Conservation (phyloP, 1,139 yeast species). For the Suhomyces bokatorum region DNA sequence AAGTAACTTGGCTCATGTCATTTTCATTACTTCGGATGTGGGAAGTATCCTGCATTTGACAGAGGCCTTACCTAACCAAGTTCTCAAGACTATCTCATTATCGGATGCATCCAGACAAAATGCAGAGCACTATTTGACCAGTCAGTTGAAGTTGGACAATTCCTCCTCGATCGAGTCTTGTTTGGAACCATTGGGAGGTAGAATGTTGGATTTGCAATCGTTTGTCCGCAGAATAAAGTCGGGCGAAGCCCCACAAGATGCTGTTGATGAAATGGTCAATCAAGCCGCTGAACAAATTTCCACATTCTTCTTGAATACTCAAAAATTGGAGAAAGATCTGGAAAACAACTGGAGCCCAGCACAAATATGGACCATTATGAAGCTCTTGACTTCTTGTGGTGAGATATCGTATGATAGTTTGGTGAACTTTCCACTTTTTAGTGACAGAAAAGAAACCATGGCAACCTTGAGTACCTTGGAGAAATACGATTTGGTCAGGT, state of each 20-base stretch:
- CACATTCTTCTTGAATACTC: constrained; percentile 67
- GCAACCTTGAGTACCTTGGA: constrained; percentile 69
- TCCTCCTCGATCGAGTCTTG: constrained; percentile 49
- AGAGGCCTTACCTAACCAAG: constrained; percentile 79
- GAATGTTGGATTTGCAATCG: constrained; percentile 91
- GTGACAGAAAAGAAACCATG: constrained; percentile 50
- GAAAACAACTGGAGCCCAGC: constrained; percentile 63
- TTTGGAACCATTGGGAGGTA: constrained; percentile 82
- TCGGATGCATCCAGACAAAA: constrained; percentile 79
- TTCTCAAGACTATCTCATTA: constrained; percentile 70
- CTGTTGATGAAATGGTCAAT: constrained; percentile 73
- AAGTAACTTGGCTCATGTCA: constrained; percentile 84
- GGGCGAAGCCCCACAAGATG: constrained; percentile 80
- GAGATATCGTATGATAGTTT: constrained; percentile 52
- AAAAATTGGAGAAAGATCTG: constrained; percentile 21
- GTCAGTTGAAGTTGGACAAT: constrained; percentile 47
- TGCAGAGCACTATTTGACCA: constrained; percentile 69
- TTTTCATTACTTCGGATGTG: constrained; percentile 82
- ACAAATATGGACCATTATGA: constrained; percentile 87
- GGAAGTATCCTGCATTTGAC: constrained; percentile 70
- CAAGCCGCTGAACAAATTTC: constrained; percentile 89
- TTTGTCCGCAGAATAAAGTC: constrained; percentile 83
- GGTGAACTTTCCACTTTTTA: constrained; percentile 63
- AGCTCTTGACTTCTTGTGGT: constrained; percentile 53
- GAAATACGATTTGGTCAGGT: constrained; percentile 70